Base-by-base conservation (phyloP, 306 rosid genomes). In the Rubus parviflorus region DNA sequence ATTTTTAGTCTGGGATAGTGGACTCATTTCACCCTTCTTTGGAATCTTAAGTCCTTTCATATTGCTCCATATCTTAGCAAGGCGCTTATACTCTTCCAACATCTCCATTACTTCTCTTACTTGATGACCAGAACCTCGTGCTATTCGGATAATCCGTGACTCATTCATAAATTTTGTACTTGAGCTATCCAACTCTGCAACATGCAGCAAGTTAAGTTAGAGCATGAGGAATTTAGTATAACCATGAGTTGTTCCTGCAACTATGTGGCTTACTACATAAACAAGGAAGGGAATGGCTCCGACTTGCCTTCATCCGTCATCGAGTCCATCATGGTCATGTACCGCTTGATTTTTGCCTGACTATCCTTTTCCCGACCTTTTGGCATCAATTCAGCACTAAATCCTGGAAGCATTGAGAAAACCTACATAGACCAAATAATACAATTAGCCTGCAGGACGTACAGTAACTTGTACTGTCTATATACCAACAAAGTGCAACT, bases 261-360 rank as follows among this genome's bases (percentile, higher is more conserved):
- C 30, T 25, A 25, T 25, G 30, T 25, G 30, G 30, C 30, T 25
- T 25, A 25, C 30, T 25, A 25, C 30, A 25, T 25, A 25, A 25
- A 25, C 0, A 25, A 25, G 30, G 30, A 25, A 25, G 30, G 30
- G 30, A 25, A 0, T 25, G 30, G 30, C 30, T 25, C 30, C 30
- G 30, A 25, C 30, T 25, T 25, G 30, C 30, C 30, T 90, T 91
- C 92, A n/a, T 89, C 81, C 16, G 98, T 91, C 98, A 93, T 93
- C 0, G 98, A 92, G 79, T 94, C 98, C 98, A 94, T 94, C 94
- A 94, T 94, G 53, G 97, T 92, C 96, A 94, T 92, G 91, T 92
- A 90, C 13, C 94, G 91, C 87, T 94, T 92, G 68, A 94, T 81
- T 84, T 94, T 94, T 0, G 96, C 87, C 74, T 92, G 96, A 79